Base-by-base conservation (phyloP, 75 land plant genomes). In the Picea glauca region DNA sequence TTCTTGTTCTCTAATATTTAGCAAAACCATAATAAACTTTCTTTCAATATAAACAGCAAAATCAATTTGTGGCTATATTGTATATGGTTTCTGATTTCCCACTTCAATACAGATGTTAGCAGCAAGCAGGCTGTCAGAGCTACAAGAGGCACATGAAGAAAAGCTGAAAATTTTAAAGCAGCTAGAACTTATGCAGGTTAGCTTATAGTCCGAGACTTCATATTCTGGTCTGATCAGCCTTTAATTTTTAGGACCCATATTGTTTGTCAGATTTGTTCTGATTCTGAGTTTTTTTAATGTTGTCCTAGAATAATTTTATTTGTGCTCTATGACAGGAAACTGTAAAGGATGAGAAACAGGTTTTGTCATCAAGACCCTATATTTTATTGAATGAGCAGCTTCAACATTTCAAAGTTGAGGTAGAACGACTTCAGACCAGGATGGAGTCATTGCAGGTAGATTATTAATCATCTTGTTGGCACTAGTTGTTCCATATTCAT, bases 401-500 rank as follows among this genome's bases (percentile, higher is more conserved):
- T 46, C 90, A 90, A n/a, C 89, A 81, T 80, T 82, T 90, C 78
- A 92, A 85, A 78, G 82, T 81, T 79, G 99, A 96, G 80, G 58
- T 83, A 14, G 98, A 92, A 64, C 83, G 87, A 26, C 92, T 88
- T 79, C 91, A 85, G 78, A 72, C 62, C 15, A 58, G 90, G 79
- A 83, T 81, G 11, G 94, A 93, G 60, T 76, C 90, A 66, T 61
- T 92, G 79, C 94, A 93, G 90, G 99, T 93, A 77, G 78, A 66
- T 26, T 58, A 23, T 26, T 14, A 43, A 31, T 61, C 58, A 13
- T 62, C 17, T 73, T 77, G 17, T 38, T 80, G 7, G 61, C 5
- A 23, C 54, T 21, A 30, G 1, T 8, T 8, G n/a, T 46, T 30
- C 40, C n/a, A 11, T 67, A 12, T 40, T 2, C 60, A 73, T 72